Base-by-base conservation (phyloP, 148 eudicot genomes). In the Fallopia convolvulus region DNA sequence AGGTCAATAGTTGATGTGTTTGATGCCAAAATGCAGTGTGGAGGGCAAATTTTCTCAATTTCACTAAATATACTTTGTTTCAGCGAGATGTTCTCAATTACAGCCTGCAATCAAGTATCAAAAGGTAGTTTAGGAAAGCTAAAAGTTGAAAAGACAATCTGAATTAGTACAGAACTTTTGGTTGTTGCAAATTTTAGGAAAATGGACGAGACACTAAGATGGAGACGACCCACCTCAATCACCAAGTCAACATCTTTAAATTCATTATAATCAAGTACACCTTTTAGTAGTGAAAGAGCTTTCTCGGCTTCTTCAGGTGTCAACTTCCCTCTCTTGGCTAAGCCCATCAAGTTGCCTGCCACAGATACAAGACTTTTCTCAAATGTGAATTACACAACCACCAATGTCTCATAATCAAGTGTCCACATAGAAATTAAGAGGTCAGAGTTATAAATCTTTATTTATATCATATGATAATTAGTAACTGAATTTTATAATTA, bases 1-100 rank as follows among this genome's bases (percentile, higher is more conserved):
- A 94, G 89, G 83, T 94, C 94, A 87, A 94, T 94, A 53, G 96
- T 92, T 20, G 97, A 92, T 53, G 99, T 94, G 79, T 94, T 94
- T 81, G 97, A 70, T 44, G 99, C 97, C 89, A 94, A 87, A 80
- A 94, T 91, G 85, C 99, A 94, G 86, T 90, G 97, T 44, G 96
- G 89, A 66, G 99, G 92, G 79, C 97, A 92, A 60, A 70, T 84
- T 87, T 89, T 90, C 87, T 94, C 99, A 79, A 94, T 84, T 46
- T 94, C 99, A 77, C 88, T 82, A 83, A 94, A 94, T 71, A 94
- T 90, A 48, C 74, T 81, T 85, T 92, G 99, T 75, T 94, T 94
- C 79, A 94, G 84, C 2, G 91, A 74, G 80, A 94, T 77, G 72
- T 89, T 91, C 81, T 94, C 99, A 52, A 90, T 79, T 70, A 92